Conservation (phyloP, 768 basidiomycete genomes). For the Mycena maculata region DNA sequence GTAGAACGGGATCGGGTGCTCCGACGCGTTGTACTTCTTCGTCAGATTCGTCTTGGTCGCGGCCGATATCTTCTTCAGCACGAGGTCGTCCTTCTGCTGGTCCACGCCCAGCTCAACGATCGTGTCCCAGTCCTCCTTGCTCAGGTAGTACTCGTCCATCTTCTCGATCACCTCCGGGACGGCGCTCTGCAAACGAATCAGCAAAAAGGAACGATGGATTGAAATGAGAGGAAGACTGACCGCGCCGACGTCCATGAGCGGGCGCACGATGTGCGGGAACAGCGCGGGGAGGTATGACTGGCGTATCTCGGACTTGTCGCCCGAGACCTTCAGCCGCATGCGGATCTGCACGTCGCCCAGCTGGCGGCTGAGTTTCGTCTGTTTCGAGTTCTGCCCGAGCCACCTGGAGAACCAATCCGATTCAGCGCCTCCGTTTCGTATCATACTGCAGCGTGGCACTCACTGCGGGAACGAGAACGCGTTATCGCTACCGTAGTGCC, state of each 20-base stretch:
- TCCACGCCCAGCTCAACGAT: conserved; percentile 94
- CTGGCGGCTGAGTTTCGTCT: conserved; percentile 81
- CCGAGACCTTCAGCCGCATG: conserved; percentile 95
- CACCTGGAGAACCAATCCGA: conserved; percentile 83
- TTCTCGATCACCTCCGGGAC: conserved; percentile 84
- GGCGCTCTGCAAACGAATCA: conserved; percentile 63
- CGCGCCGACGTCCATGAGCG: conserved; percentile 77
- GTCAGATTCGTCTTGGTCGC: conserved; percentile 90
- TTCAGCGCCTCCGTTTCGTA: conserved; percentile 3
- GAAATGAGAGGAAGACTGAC: conserved; percentile 60
- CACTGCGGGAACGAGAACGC: conserved; percentile 87
- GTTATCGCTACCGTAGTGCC: conserved; percentile 74
- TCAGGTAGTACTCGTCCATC: conserved; percentile 96
- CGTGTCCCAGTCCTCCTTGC: conserved; percentile 97
- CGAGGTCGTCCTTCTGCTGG: conserved; percentile 74
- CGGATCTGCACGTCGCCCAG: conserved; percentile 92
- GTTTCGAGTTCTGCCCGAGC: conserved; percentile 98
- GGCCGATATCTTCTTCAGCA: conserved; percentile 86
- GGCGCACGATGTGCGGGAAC: conserved; percentile 82
- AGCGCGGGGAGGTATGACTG: conserved; percentile 93
- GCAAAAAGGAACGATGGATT: neutral
- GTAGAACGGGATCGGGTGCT: conserved; percentile 96
- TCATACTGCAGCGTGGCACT: conserved; percentile 42
- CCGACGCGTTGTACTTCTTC: conserved; percentile 87
- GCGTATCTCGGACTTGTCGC: conserved; percentile 89